phyloP scores from a whole-genome alignment of 495 filamentous ascomycete species.

The Penicillium paradoxum region DNA sequence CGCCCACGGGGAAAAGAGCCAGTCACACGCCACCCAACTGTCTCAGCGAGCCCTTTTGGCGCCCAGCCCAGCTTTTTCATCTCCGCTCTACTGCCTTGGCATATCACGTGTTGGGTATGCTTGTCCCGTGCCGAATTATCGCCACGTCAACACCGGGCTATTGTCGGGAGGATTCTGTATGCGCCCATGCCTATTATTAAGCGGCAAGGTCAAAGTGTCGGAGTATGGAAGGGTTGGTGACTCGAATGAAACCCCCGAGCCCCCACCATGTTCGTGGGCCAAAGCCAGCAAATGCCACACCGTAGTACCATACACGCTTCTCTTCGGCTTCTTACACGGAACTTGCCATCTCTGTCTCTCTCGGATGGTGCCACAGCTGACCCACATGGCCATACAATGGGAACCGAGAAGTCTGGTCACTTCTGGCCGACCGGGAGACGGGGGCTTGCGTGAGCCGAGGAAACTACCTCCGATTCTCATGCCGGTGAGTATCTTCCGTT shows the following conservation, averaged over 20 bases:
- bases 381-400: neutral
- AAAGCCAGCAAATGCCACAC: too few species aligned
- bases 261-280: too few species aligned
- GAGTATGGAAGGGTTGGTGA: too few species aligned
- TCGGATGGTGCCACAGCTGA: neutral
- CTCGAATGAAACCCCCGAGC: too few species aligned
- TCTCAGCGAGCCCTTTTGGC: neutral
- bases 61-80: neutral
- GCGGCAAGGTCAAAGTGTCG: too few species aligned
- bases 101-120: too few species aligned
- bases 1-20: neutral
- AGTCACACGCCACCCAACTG: neutral
- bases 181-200: too few species aligned
- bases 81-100: neutral
- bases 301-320: neutral
- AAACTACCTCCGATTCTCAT: neutral
- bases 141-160: neutral
- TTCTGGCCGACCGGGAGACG: neutral
- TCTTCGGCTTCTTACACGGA: neutral
- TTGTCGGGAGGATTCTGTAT: neutral
- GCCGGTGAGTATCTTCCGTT: constrained; percentile 11
- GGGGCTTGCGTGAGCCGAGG: neutral
- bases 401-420: neutral
- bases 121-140: neutral
- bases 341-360: neutral